These are phyloP conservation scores for Rhodotorula mucilaginosa DNA, from an alignment of 1,284 basidiomycete species.

Conservation along the genomic window DNA sequence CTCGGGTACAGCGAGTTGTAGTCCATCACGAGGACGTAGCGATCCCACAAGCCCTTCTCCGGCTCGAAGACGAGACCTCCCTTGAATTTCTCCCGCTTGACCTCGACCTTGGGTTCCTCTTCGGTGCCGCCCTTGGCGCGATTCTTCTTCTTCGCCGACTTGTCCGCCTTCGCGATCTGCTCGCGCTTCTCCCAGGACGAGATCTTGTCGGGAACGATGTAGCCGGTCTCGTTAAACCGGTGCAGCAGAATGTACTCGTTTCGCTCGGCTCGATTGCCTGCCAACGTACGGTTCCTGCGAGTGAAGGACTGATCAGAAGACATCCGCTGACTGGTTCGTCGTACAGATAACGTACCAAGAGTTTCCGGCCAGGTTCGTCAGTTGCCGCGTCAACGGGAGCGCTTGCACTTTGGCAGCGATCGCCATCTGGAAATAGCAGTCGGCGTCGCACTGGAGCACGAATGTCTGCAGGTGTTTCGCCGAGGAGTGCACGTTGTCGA, in stretches of 20 bases:
- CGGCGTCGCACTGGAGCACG: conserved; percentile 86
- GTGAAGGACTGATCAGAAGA: not conserved
- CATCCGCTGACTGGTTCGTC: not conserved
- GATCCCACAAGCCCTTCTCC: conserved; percentile 94
- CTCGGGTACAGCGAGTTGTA: conserved; percentile 99
- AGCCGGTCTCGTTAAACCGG: conserved; percentile 95
- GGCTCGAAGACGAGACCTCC: conserved; percentile 98
- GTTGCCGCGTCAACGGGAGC: conserved; percentile 81
- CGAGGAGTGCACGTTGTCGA: conserved; percentile 76
- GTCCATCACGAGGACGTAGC: conserved; percentile 97
- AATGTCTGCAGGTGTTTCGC: conserved; percentile 82
- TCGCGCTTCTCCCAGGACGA: conserved; percentile 68
- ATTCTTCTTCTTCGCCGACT: conserved; percentile 46
- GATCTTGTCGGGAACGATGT: conserved; percentile 90
- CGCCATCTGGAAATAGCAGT: conserved; percentile 95
- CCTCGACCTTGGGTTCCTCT: conserved; percentile 58
- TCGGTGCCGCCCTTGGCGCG: conserved; percentile 61
- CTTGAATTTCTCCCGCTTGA: conserved; percentile 93
- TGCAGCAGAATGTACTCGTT: conserved; percentile 99
- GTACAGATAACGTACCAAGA: conserved; percentile 67
- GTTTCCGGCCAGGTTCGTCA: conserved; percentile 97
- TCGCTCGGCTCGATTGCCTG: conserved; percentile 85
- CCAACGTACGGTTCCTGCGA: conserved; percentile 84
- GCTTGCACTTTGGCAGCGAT: conserved; percentile 87
- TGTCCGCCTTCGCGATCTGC: conserved; percentile 45